Conservation (phyloP, 2,329 filamentous ascomycete species). For the Sporothrix dimorphospora region DNA sequence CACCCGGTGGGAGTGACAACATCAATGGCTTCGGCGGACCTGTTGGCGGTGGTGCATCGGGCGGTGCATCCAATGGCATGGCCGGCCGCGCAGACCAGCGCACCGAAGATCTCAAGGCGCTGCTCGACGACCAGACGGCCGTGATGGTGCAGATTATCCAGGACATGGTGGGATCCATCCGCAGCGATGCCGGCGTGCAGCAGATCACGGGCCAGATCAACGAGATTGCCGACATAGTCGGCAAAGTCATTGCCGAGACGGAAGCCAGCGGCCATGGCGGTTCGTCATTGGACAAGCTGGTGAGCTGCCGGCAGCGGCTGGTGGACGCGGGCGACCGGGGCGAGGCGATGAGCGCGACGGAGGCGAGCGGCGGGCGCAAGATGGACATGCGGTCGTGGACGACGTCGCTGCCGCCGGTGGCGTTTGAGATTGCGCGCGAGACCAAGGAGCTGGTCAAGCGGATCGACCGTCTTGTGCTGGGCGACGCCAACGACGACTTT, state of each 20-base stretch:
- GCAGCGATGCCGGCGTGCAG: slow-evolving; percentile 63
- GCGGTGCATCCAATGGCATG: not conserved
- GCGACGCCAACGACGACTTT: slow-evolving; percentile 37
- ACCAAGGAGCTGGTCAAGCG: slow-evolving; percentile 69
- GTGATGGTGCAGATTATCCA: slow-evolving; percentile 79
- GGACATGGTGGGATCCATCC: slow-evolving; percentile 74
- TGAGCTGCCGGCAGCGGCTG: slow-evolving; percentile 66
- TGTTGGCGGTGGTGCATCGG: not conserved
- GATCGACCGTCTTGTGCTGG: slow-evolving; percentile 37
- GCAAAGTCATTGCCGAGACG: slow-evolving; percentile 69
- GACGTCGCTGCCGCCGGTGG: slow-evolving; percentile 75
- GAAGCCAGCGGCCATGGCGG: slow-evolving; percentile 57
- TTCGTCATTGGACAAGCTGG: slow-evolving; percentile 58
- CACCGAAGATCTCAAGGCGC: slow-evolving; percentile 63
- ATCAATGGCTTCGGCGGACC: not conserved
- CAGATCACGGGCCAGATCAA: slow-evolving; percentile 71
- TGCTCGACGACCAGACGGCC: slow-evolving; percentile 82
- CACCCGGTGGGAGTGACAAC: slow-evolving; percentile 42
- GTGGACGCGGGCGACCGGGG: slow-evolving; percentile 65
- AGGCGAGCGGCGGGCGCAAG: slow-evolving; percentile 54
- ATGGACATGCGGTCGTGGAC: slow-evolving; percentile 66
- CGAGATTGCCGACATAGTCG: slow-evolving; percentile 71
- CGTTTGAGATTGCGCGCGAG: slow-evolving; percentile 83
- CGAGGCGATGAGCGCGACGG: slow-evolving; percentile 57
- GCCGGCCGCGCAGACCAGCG: slow-evolving; percentile 45